Evolutionary conservation across 1,139 yeast species (phyloP).

Genomic region (Magnusiomyces tetraspermus): DNA sequence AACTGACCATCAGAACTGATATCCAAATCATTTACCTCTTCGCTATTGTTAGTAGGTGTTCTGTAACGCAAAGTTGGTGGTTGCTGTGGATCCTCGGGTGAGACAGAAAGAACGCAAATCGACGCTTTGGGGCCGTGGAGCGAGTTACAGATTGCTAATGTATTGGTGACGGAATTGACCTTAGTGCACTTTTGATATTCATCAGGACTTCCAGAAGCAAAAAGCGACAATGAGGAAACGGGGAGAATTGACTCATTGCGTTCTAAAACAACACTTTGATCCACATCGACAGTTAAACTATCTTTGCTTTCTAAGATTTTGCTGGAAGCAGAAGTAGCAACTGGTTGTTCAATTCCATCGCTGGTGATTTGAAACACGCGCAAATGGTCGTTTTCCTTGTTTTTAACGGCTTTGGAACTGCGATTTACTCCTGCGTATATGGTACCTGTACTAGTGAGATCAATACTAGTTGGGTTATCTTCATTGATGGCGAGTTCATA

Average conservation of each 20-base stretch:
- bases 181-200: constrained; percentile 27
- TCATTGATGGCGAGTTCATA: constrained; percentile 21
- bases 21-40: constrained; percentile 19
- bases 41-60: constrained; percentile 8
- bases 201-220: constrained; percentile 16
- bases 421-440: constrained; percentile 73
- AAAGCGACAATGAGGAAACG: constrained; percentile 12
- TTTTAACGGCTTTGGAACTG: constrained; percentile 43
- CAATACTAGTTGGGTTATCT: constrained; percentile 32
- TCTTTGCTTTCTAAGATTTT: background rate
- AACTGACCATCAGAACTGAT: constrained; percentile 20
- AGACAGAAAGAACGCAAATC: background rate
- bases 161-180: constrained; percentile 14
- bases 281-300: too few relatives aligned
- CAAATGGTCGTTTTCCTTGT: constrained; percentile 63
- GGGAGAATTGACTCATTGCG: constrained; percentile 10
- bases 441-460: constrained; percentile 25
- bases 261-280: constrained; percentile 26
- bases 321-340: background rate
- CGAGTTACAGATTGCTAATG: constrained; percentile 18
- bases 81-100: background rate
- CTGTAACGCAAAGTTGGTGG: constrained; percentile 1
- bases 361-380: constrained; percentile 41
- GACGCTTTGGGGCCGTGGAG: background rate
- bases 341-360: background rate